Evolutionary conservation across 768 basidiomycete species (phyloP), one percentile per base, ranked within the genome.

Genomic region (button mushroom (Agaricus bisporus)): DNA sequence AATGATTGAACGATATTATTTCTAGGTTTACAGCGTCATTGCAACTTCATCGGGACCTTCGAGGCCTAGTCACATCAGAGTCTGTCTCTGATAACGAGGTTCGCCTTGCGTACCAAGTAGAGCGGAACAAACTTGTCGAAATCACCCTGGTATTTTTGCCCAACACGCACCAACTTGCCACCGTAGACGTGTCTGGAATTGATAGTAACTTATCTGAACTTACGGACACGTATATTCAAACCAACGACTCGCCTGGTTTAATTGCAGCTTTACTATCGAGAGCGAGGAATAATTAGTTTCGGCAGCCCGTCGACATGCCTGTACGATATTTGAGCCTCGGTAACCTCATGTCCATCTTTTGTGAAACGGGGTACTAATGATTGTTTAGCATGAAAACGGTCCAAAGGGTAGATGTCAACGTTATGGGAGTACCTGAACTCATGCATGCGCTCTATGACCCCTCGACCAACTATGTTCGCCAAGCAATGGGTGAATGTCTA

Each of bases 81-180:
- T 70, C 78, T 1, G 76, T 75, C 25, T 83, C 89, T 1, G 88
- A 90, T 55, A 90, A 91, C 66, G 88, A 91, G 63, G 73, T 92
- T 25, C 78, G 81, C 26, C 72, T 94, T 41, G 79, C 79, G 8
- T 94, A 93, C 65, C 32, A 32, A 7, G 32, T 32, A 7, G 32
- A 32, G 32, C 32, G 11, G 32, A 32, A 22, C 22, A 22, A 11
- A 32, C 32, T 32, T 32, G 32, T 32, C 8, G 32, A 32, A 32
- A 11, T 32, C 32, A 32, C 71, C 0, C 69, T 90, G 0, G 74
- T 88, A 37, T 91, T 88, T 57, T 75, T 80, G 18, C 85, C 88
- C 4, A 85, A 86, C 59, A 86, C 86, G 0, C 71, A 81, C 47
- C 75, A 77, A 43, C 67, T 91, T 7, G 85, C 79, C 0, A 77